phyloP scores from a whole-genome alignment of 345 rosid species.

The Turritis glabra region DNA sequence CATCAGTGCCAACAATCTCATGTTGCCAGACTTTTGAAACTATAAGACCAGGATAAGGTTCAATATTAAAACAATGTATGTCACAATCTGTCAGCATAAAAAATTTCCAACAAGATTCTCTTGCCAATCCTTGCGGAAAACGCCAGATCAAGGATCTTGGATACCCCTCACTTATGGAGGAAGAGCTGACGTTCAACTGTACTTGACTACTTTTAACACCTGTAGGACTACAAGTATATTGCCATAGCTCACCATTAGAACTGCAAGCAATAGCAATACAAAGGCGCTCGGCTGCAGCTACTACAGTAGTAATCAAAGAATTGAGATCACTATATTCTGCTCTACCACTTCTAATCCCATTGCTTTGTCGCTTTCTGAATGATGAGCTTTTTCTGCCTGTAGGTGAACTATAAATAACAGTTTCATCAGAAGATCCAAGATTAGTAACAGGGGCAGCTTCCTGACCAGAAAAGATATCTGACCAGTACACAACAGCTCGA shows the following conservation, averaged over 20 bases:
- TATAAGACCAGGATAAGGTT: conserved; percentile 45
- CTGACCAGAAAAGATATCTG: conserved; percentile 55
- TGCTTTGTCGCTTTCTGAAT: conserved; percentile 39
- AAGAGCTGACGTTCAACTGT: conserved; percentile 41
- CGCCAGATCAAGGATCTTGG: conserved; percentile 83
- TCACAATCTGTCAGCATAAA: conserved; percentile 73
- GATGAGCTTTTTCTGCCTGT: conserved; percentile 40
- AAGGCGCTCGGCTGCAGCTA: conserved; percentile 37
- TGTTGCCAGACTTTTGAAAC: conserved; percentile 73
- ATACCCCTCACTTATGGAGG: conserved; percentile 61
- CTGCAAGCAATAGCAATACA: conserved; percentile 73
- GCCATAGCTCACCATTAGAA: conserved; percentile 79
- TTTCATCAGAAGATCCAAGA: conserved; percentile 48
- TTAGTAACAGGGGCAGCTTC: conserved; percentile 48
- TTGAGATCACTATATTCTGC: conserved; percentile 46
- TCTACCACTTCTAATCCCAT: conserved; percentile 43
- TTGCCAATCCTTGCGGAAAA: conserved; percentile 34
- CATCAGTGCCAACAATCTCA: conserved; percentile 79
- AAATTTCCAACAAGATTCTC: conserved; percentile 56
- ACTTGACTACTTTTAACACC: conserved; percentile 47
- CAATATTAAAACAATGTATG: conserved; percentile 61
- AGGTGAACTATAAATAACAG: conserved; percentile 47
- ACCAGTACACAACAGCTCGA: conserved; percentile 70
- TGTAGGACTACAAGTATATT: conserved; percentile 59
- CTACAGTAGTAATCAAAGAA: conserved; percentile 67